Evolutionary conservation across 164 flowering plant genomes (phyloP), one percentile per base, ranked within the genome.

Genomic region (Nymphaea thermarum): DNA sequence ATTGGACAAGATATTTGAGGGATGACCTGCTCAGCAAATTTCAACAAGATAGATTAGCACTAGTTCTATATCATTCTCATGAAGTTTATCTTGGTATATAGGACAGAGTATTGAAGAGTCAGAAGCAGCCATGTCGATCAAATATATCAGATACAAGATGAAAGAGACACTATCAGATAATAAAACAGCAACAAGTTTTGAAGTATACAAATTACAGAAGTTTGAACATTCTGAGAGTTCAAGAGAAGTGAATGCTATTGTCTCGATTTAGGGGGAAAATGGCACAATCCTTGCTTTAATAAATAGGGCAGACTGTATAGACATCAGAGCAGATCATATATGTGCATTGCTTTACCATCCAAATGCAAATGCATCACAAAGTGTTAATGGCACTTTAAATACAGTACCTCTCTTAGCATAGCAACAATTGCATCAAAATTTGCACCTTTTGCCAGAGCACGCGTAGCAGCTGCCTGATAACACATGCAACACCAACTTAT

Each of bases 391-490:
- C 79, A 53, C 36, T 25, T 25, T 25, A 4, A 47, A 47, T 7
- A 47, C 11, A 14, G 12, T 72, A 90, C 98, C 88, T 74, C 86
- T 77, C 83, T 85, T 77, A 93, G 73, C 97, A 93, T 91, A 36
- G 85, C 76, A 68, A 88, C 62, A 57, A 91, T 81, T 4, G 82
- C 75, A 73, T 86, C 75, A 51, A 91, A 83, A 67, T 86, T 86
- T 64, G 91, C 78, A 44, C 96, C 97, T 67, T 71, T 86, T 4
- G 87, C 88, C 79, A 93, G 76, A n/a, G 98, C 78, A 11, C 97
- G 88, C 0, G 94, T 86, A 44, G 97, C 85, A 62, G 97, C 97
- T 81, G 98, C 98, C 97, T 93, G 43, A 4, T 42, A 66, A n/a
- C 65, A 62, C 6, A 8, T 61, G 11, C 64, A 61, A 36, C 64